Percentiles rank a stretch among this genome's conserved stretches.
phyloP scores from a whole-genome alignment of 352 stramenopile species.

The Phytopythium oedochilum region DNA sequence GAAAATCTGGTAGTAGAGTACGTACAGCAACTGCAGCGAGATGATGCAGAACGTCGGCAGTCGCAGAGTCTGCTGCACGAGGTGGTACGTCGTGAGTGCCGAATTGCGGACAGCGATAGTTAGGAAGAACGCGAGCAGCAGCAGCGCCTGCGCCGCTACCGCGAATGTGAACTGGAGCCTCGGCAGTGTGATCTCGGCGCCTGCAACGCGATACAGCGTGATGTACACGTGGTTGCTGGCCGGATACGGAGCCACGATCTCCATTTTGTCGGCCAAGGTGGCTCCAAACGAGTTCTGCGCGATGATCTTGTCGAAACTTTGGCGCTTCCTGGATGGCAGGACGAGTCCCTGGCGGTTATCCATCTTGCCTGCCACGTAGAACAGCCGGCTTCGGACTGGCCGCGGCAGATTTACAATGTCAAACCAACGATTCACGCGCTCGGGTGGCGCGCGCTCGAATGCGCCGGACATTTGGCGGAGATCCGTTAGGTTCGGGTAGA shows the following conservation, averaged over 20 bases:
- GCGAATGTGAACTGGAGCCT: slow-evolving; percentile 31
- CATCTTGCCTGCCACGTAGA: slow-evolving; percentile 22
- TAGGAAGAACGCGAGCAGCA: slow-evolving; percentile 20
- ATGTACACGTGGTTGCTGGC: slow-evolving; percentile 20
- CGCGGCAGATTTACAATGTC: slow-evolving; percentile 20
- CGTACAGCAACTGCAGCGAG: slow-evolving; percentile 27
- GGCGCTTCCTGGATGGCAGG: slow-evolving; percentile 19
- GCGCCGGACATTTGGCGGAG: slow-evolving; percentile 13
- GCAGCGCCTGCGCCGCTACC: slow-evolving; percentile 25
- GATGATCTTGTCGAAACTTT: slow-evolving; percentile 31
- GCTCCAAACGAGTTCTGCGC: slow-evolving; percentile 19
- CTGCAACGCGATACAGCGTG: slow-evolving; percentile 25
- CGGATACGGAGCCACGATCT: slow-evolving; percentile 16
- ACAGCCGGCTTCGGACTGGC: slow-evolving; percentile 16
- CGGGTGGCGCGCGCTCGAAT: slow-evolving; percentile 6
- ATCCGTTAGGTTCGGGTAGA: slow-evolving; percentile 8
- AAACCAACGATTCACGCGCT: slow-evolving; percentile 14
- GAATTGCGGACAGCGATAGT: slow-evolving; percentile 17
- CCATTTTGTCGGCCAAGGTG: slow-evolving; percentile 22
- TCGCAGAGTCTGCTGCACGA: slow-evolving; percentile 25
- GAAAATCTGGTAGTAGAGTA: slow-evolving; percentile 40
- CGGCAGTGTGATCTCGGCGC: slow-evolving; percentile 16
- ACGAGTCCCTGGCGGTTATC: slow-evolving; percentile 17
- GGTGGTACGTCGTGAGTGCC: slow-evolving; percentile 20
- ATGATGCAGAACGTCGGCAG: slow-evolving; percentile 33